A percentile compares a stretch with the other conserved stretches of the same genome.
These are phyloP conservation scores for Parasitella parasitica DNA, from an alignment of 371 early-diverging fungal genomes.

Conservation along the genomic window DNA sequence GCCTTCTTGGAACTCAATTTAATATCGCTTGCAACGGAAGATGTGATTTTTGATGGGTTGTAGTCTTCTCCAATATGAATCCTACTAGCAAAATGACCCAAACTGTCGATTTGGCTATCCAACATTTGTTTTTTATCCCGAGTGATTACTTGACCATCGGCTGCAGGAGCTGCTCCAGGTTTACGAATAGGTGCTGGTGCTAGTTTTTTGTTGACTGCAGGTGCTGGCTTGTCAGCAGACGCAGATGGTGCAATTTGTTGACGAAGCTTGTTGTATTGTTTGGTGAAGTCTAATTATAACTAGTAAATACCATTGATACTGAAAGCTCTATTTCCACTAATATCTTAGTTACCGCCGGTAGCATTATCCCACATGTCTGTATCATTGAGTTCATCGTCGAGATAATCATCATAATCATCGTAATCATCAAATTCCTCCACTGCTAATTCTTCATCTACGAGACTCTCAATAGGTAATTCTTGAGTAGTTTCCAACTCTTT, in stretches of 20 bases:
- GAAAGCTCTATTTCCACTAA: background rate
- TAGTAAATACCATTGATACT: background rate
- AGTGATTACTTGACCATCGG: background rate
- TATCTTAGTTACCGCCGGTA: slow-evolving; percentile 35
- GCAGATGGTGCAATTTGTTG: slow-evolving; percentile 53
- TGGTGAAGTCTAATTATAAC: slow-evolving; percentile 76
- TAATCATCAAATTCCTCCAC: slow-evolving; percentile 38
- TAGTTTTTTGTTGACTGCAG: slow-evolving; percentile 41
- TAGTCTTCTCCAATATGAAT: slow-evolving; percentile 64
- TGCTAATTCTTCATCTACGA: background rate
- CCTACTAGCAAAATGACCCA: slow-evolving; percentile 61
- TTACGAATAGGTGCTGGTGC: slow-evolving; percentile 22
- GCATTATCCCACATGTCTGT: slow-evolving; percentile 62
- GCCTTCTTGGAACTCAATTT: slow-evolving; percentile 78
- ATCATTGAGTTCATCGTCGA: slow-evolving; percentile 64
- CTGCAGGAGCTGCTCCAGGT: background rate
- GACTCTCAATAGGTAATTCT: background rate
- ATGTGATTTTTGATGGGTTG: slow-evolving; percentile 32
- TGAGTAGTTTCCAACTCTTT: background rate
- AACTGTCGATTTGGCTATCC: slow-evolving; percentile 58
- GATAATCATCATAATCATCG: slow-evolving; percentile 53
- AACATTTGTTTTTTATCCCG: slow-evolving; percentile 35
- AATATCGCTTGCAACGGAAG: slow-evolving; percentile 57
- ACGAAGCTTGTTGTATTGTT: slow-evolving; percentile 86
- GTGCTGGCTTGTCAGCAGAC: slow-evolving; percentile 30